These are phyloP conservation scores for Dothideomycetes sp. DNA, from an alignment of 2,329 filamentous ascomycete species.

Conservation along the genomic window DNA sequence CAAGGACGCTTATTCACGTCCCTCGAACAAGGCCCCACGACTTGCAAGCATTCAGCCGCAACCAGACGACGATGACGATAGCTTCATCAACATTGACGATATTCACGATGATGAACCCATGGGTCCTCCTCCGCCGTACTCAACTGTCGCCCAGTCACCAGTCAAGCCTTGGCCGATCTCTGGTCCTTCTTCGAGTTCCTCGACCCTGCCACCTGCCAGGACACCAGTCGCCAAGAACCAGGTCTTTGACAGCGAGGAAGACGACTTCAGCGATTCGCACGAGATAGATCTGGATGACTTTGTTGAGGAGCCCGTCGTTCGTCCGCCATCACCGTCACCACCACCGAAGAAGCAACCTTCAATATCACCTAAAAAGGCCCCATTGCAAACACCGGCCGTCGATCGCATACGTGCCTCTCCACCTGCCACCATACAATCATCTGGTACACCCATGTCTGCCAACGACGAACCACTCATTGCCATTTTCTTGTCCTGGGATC, in stretches of 20 bases:
- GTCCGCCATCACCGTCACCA: slow-evolving; percentile 6
- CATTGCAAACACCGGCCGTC: slow-evolving; percentile 3
- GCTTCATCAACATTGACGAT: slow-evolving; percentile 33
- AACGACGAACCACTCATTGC: slow-evolving; percentile 10
- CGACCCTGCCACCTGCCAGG: slow-evolving; percentile 1
- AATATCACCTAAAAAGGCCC: slow-evolving; percentile 1
- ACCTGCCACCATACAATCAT: not conserved
- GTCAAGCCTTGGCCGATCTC: not conserved
- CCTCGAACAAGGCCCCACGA: slow-evolving; percentile 1
- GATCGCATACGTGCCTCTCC: slow-evolving; percentile 5
- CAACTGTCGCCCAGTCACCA: slow-evolving; percentile 27
- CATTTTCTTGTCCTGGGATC: slow-evolving; percentile 5
- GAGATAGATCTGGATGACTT: no score
- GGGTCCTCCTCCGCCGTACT: slow-evolving; percentile 36
- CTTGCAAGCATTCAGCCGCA: slow-evolving; percentile 2
- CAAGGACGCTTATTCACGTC: not conserved
- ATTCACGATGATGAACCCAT: slow-evolving; percentile 20
- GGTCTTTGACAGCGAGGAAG: slow-evolving; percentile 9
- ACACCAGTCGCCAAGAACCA: not conserved
- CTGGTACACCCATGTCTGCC: slow-evolving; percentile 4
- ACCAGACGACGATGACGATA: slow-evolving; percentile 16
- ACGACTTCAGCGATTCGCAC: slow-evolving; percentile 11
- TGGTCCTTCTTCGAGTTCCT: slow-evolving; percentile 12
- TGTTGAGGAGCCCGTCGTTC: slow-evolving; percentile 6
- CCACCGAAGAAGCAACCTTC: slow-evolving; percentile 12